These are phyloP conservation scores for Epichloe bromicola DNA, from an alignment of 2,329 filamentous ascomycete genomes.

Conservation along the genomic window DNA sequence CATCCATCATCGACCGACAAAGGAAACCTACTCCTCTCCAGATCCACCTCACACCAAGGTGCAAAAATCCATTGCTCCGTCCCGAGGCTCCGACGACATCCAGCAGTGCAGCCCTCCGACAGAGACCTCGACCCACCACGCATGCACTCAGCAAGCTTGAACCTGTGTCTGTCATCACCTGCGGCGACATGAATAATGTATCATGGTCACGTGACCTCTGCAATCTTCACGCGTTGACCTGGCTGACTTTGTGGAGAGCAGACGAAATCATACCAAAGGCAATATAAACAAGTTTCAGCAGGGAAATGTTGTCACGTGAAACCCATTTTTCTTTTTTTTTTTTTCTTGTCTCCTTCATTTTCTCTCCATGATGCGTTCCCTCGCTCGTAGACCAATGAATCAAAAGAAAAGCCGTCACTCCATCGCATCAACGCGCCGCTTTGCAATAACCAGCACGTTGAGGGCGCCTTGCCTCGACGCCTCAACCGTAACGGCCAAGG, in stretches of 20 bases:
- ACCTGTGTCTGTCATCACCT: neutral
- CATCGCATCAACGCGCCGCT: constrained; percentile 2
- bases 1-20: neutral
- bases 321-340: neutral
- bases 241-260: neutral
- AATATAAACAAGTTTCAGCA: neutral
- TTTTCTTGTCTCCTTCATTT: neutral
- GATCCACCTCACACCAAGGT: neutral
- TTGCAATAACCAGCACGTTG: neutral
- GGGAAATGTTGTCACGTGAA: neutral
- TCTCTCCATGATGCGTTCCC: neutral
- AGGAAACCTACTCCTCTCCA: neutral
- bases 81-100: neutral
- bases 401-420: neutral
- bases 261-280: neutral
- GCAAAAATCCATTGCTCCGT: neutral
- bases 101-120: constrained; percentile 4
- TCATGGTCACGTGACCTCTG: neutral
- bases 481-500: constrained; percentile 18
- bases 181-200: neutral
- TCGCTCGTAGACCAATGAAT: neutral
- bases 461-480: neutral
- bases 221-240: too few species aligned
- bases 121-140: neutral
- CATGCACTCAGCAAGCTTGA: neutral